Evolutionary conservation across 805 yeast species (phyloP).

Genomic region (Teunomyces cretensis): DNA sequence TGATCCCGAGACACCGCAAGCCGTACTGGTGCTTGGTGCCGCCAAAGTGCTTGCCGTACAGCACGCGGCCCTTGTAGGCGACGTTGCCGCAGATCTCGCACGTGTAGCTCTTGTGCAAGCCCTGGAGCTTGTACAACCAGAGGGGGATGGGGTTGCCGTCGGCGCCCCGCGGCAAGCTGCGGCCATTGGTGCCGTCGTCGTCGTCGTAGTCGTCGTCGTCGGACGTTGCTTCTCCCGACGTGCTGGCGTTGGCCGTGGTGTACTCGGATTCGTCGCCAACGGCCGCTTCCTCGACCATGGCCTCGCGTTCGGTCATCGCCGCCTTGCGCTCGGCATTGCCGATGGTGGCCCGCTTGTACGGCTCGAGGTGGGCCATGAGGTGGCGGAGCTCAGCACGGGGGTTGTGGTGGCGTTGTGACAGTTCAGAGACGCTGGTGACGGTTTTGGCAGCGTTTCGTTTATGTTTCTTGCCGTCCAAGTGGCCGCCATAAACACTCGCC

Average conservation of each 20-base stretch:
- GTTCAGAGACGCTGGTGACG: no score
- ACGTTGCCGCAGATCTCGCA: conserved; percentile 89
- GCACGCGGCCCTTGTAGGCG: conserved; percentile 68
- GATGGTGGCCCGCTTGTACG: conserved; percentile 46
- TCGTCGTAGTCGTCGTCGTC: conserved; percentile 31
- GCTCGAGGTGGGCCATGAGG: conserved; percentile 3
- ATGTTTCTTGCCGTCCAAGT: conserved; percentile 76
- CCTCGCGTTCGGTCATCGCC: conserved; percentile 71
- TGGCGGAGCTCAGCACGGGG: background rate
- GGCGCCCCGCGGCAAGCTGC: conserved; percentile 66
- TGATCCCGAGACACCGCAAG: conserved; percentile 69
- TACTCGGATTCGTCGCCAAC: conserved; percentile 43
- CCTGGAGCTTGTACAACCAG: conserved; percentile 91
- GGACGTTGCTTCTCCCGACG: background rate
- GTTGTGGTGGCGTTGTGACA: no score
- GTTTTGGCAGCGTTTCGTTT: conserved; percentile 43
- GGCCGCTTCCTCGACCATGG: conserved; percentile 44
- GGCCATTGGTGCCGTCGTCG: conserved; percentile 14
- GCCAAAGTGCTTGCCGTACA: conserved; percentile 74
- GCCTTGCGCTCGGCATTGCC: conserved; percentile 62
- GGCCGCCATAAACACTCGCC: conserved; percentile 63
- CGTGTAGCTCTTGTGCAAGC: conserved; percentile 64
- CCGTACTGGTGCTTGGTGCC: conserved; percentile 72
- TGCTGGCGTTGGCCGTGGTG: conserved; percentile 33
- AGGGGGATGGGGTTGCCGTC: conserved; percentile 92